phyloP scores from a whole-genome alignment of 2,329 filamentous ascomycete genomes.

The Alternaria sp. region DNA sequence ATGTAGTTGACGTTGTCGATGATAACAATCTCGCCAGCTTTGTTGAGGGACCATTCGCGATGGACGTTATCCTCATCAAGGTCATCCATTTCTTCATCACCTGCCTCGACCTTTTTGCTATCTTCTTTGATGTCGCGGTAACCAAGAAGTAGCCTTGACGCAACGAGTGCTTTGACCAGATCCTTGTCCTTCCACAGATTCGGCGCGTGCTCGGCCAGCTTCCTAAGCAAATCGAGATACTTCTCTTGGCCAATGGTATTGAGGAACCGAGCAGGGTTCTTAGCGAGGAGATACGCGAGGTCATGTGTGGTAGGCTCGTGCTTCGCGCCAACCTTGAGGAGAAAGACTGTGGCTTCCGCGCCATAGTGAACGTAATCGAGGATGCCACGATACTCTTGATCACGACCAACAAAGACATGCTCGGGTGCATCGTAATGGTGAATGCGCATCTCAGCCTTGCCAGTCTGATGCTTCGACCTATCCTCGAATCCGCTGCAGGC shows the following conservation, averaged over 20 bases:
- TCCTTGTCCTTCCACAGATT: conserved; percentile 79
- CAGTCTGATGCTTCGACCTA: conserved; percentile 41
- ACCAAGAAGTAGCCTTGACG: conserved; percentile 79
- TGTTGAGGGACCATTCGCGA: conserved; percentile 80
- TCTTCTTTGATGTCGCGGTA: conserved; percentile 74
- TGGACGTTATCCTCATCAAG: conserved; percentile 56
- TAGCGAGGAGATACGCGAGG: conserved; percentile 82
- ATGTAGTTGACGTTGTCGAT: conserved; percentile 64
- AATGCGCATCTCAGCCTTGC: conserved; percentile 52
- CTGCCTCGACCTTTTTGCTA: conserved; percentile 54
- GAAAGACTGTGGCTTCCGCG: conserved; percentile 82
- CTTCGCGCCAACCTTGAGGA: conserved; percentile 89
- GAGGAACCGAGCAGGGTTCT: conserved; percentile 82
- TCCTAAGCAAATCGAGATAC: conserved; percentile 83
- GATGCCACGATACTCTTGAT: conserved; percentile 80
- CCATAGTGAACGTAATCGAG: conserved; percentile 98
- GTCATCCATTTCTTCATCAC: conserved; percentile 55
- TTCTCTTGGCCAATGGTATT: conserved; percentile 83
- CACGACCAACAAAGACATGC: conserved; percentile 79
- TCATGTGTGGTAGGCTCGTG: conserved; percentile 87
- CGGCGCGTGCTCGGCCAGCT: conserved; percentile 75
- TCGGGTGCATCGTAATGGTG: conserved; percentile 70
- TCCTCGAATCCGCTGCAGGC: conserved; percentile 47
- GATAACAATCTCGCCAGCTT: conserved; percentile 79
- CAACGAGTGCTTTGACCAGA: conserved; percentile 78